Percentiles rank a stretch among this genome's conserved stretches.
Evolutionary conservation across 805 yeast species (phyloP).

Genomic region (Zygosaccharomyces kombuchaensis): DNA sequence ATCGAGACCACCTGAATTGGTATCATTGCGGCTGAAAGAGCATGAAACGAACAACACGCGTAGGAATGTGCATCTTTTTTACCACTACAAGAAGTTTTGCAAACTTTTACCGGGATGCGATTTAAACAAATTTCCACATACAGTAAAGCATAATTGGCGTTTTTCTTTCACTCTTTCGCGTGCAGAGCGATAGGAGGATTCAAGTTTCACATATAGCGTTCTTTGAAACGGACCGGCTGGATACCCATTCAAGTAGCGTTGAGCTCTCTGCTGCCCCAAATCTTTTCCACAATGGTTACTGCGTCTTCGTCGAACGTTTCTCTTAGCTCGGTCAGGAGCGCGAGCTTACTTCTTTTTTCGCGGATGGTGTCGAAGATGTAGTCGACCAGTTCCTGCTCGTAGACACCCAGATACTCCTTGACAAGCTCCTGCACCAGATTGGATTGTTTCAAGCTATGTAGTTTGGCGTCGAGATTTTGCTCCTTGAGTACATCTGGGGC

Average conservation of each 20-base stretch:
- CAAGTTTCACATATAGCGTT: conserved; percentile 3
- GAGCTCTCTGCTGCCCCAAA: conserved; percentile 28
- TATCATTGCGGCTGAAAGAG: conserved; percentile 10
- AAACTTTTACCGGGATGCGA: neutral
- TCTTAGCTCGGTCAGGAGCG: conserved; percentile 25
- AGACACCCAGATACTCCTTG: conserved; percentile 32
- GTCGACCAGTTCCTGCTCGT: conserved; percentile 33
- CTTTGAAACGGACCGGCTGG: neutral
- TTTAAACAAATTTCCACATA: neutral
- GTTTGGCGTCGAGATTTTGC: conserved; percentile 16
- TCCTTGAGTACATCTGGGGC: conserved; percentile 12
- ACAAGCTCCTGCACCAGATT: conserved; percentile 29
- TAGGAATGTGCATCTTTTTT: neutral
- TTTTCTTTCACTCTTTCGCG: conserved; percentile 1
- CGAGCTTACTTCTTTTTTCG: conserved; percentile 21
- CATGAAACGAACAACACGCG: conserved; percentile 9
- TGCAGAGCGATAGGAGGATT: neutral
- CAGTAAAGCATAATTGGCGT: conserved; percentile 1
- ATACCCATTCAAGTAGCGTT: neutral
- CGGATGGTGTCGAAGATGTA: conserved; percentile 30
- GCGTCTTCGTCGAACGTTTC: conserved; percentile 36
- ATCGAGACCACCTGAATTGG: conserved; percentile 1
- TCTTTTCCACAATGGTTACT: conserved; percentile 23
- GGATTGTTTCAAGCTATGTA: conserved; percentile 18
- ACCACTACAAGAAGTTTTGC: neutral